Conservation (phyloP, 257 asterid species). For the Salvia hispanica region DNA sequence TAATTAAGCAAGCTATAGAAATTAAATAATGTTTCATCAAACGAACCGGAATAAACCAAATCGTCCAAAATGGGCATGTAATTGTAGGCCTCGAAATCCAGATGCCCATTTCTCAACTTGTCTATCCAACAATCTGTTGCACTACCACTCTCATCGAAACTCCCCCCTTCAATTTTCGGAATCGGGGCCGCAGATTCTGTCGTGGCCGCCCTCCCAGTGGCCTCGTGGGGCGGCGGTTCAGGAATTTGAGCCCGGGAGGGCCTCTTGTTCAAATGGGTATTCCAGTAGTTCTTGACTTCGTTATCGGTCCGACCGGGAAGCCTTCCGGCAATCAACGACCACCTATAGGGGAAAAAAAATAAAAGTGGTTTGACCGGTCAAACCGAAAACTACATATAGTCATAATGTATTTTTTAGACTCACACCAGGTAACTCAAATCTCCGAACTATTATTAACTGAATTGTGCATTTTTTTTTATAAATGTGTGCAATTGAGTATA, state of each 20-base stretch:
- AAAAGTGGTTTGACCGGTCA: not conserved
- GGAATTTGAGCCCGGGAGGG: conserved; percentile 28
- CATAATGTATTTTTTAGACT: not conserved
- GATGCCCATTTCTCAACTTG: conserved; percentile 23
- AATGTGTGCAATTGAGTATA: too few species aligned
- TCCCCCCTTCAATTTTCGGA: not conserved
- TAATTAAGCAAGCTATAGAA: conserved; percentile 4
- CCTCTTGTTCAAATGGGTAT: conserved; percentile 65
- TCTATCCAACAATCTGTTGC: conserved; percentile 29
- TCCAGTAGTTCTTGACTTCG: conserved; percentile 65
- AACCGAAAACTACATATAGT: not conserved
- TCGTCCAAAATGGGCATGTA: conserved; percentile 44
- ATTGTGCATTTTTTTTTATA: too few species aligned
- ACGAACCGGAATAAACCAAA: conserved; percentile 15
- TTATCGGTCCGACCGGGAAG: conserved; percentile 69
- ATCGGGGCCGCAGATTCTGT: not conserved
- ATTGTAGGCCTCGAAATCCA: conserved; percentile 26
- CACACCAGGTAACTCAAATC: too few species aligned
- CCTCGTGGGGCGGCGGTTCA: not conserved
- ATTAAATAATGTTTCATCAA: conserved; percentile 19
- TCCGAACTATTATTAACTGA: too few species aligned
- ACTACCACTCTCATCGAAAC: not conserved
- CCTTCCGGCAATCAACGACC: conserved; percentile 66
- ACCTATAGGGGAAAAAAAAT: conserved; percentile 24
- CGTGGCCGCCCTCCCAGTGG: not conserved